These are phyloP conservation scores for Debaryomyces hansenii DNA, from an alignment of 805 yeast species.

Conservation along the genomic window DNA sequence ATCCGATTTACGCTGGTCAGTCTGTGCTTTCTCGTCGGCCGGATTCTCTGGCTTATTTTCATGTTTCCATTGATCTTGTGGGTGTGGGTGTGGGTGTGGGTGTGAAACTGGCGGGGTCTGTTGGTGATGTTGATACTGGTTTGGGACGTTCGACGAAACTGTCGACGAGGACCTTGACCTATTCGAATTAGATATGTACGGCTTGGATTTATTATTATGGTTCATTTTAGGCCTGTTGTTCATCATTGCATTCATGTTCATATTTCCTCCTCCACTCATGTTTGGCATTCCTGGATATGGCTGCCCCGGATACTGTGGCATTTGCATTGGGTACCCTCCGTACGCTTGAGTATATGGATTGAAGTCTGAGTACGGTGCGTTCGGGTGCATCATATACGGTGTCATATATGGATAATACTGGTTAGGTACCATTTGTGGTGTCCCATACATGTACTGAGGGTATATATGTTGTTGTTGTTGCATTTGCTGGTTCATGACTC, in stretches of 20 bases:
- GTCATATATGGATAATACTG: slow-evolving; percentile 12
- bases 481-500: slow-evolving; percentile 8
- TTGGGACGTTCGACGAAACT: neutral
- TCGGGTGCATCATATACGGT: slow-evolving; percentile 10
- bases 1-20: neutral
- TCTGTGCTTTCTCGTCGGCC: neutral
- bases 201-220: neutral
- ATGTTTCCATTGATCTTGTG: neutral
- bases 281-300: slow-evolving; percentile 2
- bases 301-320: slow-evolving; percentile 3
- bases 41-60: neutral
- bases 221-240: slow-evolving; percentile 1
- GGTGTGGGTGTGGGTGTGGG: neutral
- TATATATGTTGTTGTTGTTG: slow-evolving; percentile 13
- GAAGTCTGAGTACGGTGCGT: slow-evolving; percentile 1
- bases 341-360: slow-evolving; percentile 2
- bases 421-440: slow-evolving; percentile 11
- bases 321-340: neutral
- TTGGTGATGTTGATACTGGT: too few species aligned
- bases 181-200: neutral
- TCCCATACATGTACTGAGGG: slow-evolving; percentile 13
- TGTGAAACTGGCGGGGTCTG: neutral
- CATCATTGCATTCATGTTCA: slow-evolving; percentile 2
- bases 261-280: neutral
- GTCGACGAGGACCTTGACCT: neutral